Percentiles rank a stretch among this genome's conserved stretches.
Conservation (phyloP, 1,284 basidiomycete genomes). For the Thecaphora thlaspeos region DNA sequence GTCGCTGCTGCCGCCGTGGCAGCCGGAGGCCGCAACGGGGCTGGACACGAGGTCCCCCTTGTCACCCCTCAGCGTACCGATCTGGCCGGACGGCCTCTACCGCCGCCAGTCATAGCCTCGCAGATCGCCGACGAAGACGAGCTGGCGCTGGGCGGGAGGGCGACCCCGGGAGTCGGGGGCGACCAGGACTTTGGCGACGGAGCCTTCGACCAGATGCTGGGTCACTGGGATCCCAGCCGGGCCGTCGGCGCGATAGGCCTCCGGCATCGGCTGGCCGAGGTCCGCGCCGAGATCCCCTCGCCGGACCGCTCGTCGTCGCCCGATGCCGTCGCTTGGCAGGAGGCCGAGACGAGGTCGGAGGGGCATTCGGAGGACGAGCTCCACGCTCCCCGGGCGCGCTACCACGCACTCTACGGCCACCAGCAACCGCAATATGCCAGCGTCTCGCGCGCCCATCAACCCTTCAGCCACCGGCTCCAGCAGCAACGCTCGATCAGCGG, state of each 20-base stretch:
- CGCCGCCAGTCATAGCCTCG: constrained; percentile 51
- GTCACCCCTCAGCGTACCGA: constrained; percentile 39
- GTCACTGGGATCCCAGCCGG: constrained; percentile 26
- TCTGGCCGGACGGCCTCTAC: constrained; percentile 42
- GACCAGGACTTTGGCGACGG: constrained; percentile 42
- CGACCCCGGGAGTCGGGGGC: constrained; percentile 29
- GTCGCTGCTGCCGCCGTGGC: constrained; percentile 13
- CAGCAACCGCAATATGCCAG: constrained; percentile 7
- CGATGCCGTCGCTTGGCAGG: constrained; percentile 13
- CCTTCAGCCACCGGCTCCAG: constrained; percentile 32
- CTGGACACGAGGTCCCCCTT: constrained; percentile 18
- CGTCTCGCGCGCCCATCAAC: constrained; percentile 19
- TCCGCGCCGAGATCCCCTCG: constrained; percentile 19
- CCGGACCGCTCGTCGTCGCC: constrained; percentile 30
- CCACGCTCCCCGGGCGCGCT: constrained; percentile 51
- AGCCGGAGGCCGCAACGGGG: constrained; percentile 8
- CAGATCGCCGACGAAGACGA: constrained; percentile 35
- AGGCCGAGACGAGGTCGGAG: constrained; percentile 20
- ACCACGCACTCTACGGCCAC: constrained; percentile 67
- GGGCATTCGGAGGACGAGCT: constrained; percentile 14
- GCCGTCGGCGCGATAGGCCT: constrained; percentile 13
- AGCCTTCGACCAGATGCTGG: constrained; percentile 50
- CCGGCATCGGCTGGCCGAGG: constrained; percentile 24
- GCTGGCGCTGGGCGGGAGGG: constrained; percentile 34
- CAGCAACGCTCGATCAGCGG: constrained; percentile 30